Percentiles rank a stretch among this genome's conserved stretches.
phyloP scores from a whole-genome alignment of 768 basidiomycete genomes.

The Lenzites betulinus region DNA sequence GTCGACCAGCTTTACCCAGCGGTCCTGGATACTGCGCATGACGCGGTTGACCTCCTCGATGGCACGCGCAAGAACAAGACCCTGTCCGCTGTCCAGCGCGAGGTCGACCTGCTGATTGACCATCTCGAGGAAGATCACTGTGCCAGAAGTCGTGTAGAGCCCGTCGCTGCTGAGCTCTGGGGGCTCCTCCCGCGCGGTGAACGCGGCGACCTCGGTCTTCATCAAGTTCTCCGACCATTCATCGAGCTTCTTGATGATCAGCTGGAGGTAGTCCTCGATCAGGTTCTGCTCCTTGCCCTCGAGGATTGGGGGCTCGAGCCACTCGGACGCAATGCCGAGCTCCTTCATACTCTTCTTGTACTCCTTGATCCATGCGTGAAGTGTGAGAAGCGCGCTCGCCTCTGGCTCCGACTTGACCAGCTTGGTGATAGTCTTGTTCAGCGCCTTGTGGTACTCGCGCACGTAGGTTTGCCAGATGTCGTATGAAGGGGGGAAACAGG shows the following conservation, averaged over 20 bases:
- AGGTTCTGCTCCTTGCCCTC: constrained; percentile 92
- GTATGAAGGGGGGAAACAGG: constrained; percentile 91
- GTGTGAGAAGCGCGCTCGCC: constrained; percentile 81
- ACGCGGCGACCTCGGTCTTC: constrained; percentile 86
- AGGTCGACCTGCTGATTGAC: constrained; percentile 96
- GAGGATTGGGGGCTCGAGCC: constrained; percentile 86
- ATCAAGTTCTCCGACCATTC: constrained; percentile 96
- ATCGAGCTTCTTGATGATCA: constrained; percentile 93
- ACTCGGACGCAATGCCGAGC: constrained; percentile 76
- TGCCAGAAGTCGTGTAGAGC: constrained; percentile 84
- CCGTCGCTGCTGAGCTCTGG: constrained; percentile 91
- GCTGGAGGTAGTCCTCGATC: constrained; percentile 92
- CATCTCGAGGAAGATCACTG: constrained; percentile 97
- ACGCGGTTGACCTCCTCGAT: constrained; percentile 86
- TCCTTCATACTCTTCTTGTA: constrained; percentile 96
- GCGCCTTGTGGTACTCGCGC: constrained; percentile 86
- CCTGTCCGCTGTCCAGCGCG: constrained; percentile 94
- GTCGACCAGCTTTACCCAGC: constrained; percentile 85
- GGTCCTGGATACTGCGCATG: constrained; percentile 85
- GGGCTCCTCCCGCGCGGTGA: constrained; percentile 77
- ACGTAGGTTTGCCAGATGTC: constrained; percentile 84
- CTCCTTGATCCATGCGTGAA: constrained; percentile 95
- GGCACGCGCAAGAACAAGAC: constrained; percentile 87
- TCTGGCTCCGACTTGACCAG: constrained; percentile 77
- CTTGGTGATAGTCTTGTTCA: constrained; percentile 72